phyloP scores from a whole-genome alignment of 441 rosid genomes.

The Populus hybrid region DNA sequence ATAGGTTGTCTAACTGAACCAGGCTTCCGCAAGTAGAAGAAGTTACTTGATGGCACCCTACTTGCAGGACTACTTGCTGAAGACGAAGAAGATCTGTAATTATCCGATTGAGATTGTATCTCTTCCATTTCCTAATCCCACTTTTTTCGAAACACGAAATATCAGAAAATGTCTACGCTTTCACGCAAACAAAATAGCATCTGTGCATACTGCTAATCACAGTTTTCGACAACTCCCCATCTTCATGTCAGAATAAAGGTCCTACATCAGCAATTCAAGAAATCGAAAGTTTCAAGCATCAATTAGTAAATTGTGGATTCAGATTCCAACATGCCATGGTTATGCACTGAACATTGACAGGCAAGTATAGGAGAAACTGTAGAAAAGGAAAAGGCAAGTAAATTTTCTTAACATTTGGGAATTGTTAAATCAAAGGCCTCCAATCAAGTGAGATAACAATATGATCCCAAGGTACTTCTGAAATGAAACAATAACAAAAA shows the following conservation, averaged over 20 bases:
- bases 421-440: too few relatives aligned
- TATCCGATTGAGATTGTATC: constrained; percentile 94
- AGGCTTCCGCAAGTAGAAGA: constrained; percentile 89
- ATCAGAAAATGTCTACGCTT: constrained; percentile 6
- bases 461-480: neutral
- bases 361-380: neutral
- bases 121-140: constrained; percentile 67
- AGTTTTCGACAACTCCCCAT: neutral
- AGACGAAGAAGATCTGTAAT: constrained; percentile 94
- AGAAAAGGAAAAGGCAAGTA: neutral
- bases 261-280: neutral
- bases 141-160: constrained; percentile 13
- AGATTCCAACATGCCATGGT: neutral
- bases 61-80: constrained; percentile 98
- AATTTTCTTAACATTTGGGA: too few relatives aligned
- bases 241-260: too few relatives aligned
- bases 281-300: neutral
- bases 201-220: neutral
- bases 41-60: constrained; percentile 92
- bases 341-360: neutral
- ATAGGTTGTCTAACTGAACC: constrained; percentile 93
- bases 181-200: constrained; percentile 2
- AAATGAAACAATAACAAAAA: neutral
- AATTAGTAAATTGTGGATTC: neutral
- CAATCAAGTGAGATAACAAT: neutral